Base-by-base conservation (phyloP, 768 basidiomycete species). In the Butyriboletus loyo region DNA sequence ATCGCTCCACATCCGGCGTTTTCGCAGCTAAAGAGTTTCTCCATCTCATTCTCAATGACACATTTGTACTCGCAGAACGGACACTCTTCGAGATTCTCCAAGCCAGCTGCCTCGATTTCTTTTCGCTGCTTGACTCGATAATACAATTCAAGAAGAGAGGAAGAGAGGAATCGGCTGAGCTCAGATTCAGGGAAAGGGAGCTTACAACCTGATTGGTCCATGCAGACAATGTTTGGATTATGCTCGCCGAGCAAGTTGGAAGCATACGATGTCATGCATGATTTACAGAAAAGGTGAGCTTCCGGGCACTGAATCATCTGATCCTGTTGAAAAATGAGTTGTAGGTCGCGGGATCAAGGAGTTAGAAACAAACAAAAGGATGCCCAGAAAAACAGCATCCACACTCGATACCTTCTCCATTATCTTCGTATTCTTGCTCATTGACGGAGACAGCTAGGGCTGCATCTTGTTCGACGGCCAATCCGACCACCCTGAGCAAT, bases 281-380 rank as follows among this genome's bases (percentile, higher is more conserved):
- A 70, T 31, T 66, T 73, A 68, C 93, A 96, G 73, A 96, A 97
- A 3, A 93, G 80, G 66, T 97, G 93, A 0, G 87, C 84, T 50
- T 94, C 92, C 0, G 88, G 84, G 61, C 93, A 96, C 71, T 95
- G 92, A 2, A 90, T 77, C 85, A 94, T 88, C 59, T 87, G 83
- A 36, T 82, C 80, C 91, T 95, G 61, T 21, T 25, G 42, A 48
- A 34, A 37, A 11, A 38, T 61, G 32, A 48, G 42, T 9, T 15
- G 15, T 22, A 10, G 9, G 19, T 51, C 17, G 27, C 27, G 48
- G 38, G 31, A 53, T 46, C 27, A 31, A 34, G 32, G 24, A 45
- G 9, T 11, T 15, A 25, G 27, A 39, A 36, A 73, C 89, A 51
- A 66, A 91, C 89, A 69, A 89, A 86, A 5, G 84, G 67, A 55